Percentiles rank a stretch among this genome's conserved stretches.
Conservation (phyloP, 345 rosid genomes). For the Orychophragmus violaceus region DNA sequence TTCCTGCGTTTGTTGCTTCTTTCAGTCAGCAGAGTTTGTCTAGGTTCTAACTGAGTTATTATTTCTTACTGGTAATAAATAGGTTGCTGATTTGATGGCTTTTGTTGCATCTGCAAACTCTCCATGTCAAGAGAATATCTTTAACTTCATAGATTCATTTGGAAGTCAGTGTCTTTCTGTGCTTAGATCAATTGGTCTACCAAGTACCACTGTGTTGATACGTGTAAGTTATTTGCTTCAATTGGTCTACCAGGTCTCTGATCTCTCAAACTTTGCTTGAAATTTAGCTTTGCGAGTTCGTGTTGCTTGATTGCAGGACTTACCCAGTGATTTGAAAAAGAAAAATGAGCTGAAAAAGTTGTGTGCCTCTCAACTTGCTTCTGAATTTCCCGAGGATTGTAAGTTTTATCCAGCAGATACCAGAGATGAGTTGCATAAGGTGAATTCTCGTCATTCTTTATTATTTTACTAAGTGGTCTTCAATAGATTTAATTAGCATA, state of each 20-base stretch:
- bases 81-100: constrained; percentile 95
- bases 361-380: constrained; percentile 53
- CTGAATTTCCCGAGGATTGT: constrained; percentile 87
- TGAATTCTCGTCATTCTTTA: constrained; percentile 18
- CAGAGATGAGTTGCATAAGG: constrained; percentile 91
- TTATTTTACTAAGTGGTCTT: neutral
- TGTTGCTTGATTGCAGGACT: constrained; percentile 43
- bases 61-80: constrained; percentile 13
- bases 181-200: constrained; percentile 76
- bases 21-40: neutral
- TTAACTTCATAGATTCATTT: constrained; percentile 62
- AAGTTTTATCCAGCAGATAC: constrained; percentile 84
- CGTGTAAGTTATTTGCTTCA: constrained; percentile 53
- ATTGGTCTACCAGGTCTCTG: neutral
- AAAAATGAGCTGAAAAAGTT: constrained; percentile 63
- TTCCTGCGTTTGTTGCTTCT: constrained; percentile 5
- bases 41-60: neutral
- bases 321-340: constrained; percentile 61
- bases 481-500: neutral
- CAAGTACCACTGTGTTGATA: constrained; percentile 74
- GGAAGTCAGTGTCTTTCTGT: constrained; percentile 89
- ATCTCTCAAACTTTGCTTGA: neutral
- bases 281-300: constrained; percentile 1
- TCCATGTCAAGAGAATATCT: constrained; percentile 41
- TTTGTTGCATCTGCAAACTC: constrained; percentile 80